Conservation (phyloP, 192 early-diverging fungal species). For the Dimargaris cristalligena region DNA sequence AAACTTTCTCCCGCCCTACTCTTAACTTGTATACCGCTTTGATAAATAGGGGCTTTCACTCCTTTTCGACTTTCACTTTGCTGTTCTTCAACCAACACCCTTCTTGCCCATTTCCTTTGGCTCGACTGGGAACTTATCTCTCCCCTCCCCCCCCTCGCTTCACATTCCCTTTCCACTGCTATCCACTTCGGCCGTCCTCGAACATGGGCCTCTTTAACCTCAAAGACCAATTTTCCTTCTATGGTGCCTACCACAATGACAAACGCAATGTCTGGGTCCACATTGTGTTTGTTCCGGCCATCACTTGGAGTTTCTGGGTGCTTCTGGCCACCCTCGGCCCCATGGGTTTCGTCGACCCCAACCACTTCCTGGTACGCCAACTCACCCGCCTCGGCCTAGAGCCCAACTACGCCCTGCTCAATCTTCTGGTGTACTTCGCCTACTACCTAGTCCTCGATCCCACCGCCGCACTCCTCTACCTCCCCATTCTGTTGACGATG, state of each 20-base stretch:
- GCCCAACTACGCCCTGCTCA: constrained; percentile 37
- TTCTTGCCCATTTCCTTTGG: too few relatives aligned
- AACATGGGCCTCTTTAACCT: constrained; percentile 54
- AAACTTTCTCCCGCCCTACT: too few relatives aligned
- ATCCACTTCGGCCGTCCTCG: too few relatives aligned
- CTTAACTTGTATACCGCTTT: too few relatives aligned
- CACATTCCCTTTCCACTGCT: too few relatives aligned
- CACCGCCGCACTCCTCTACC: constrained; percentile 17
- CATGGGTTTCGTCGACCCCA: constrained; percentile 21
- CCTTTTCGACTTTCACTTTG: too few relatives aligned
- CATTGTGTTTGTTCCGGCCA: constrained; percentile 77
- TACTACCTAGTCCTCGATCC: constrained; percentile 43
- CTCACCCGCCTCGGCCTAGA: constrained; percentile 15
- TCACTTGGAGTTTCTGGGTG: constrained; percentile 66
- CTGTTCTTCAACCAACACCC: too few relatives aligned
- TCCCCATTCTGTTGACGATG: constrained; percentile 44
- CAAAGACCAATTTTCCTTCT: constrained; percentile 57
- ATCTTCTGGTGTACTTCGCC: constrained; percentile 33
- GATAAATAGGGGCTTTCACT: too few relatives aligned
- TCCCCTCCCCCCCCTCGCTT: too few relatives aligned
- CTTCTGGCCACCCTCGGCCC: constrained; percentile 30
- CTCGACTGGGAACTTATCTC: too few relatives aligned
- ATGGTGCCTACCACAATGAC: constrained; percentile 71
- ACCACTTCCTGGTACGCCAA: constrained; percentile 11
- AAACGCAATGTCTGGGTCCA: constrained; percentile 65